Evolutionary conservation across 306 rosid species (phyloP).

Genomic region (Lathyrus tuberosus): DNA sequence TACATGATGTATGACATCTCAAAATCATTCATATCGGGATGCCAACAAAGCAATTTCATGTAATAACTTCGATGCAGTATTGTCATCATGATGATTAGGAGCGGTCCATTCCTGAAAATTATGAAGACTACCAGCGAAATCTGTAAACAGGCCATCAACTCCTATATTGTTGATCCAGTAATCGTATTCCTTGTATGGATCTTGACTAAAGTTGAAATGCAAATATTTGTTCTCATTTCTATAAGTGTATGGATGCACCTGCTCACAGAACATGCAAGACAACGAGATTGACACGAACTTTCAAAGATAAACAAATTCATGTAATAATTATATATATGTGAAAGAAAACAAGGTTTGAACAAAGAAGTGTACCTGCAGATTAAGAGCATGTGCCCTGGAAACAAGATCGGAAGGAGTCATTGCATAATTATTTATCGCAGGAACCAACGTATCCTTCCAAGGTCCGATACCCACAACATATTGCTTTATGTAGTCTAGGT

Average conservation of each 20-base stretch:
- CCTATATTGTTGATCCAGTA: slow-evolving; percentile 81
- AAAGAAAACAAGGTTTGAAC: slow-evolving; percentile 26
- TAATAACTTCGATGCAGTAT: slow-evolving; percentile 54
- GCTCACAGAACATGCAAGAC: slow-evolving; percentile 26
- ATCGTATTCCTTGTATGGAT: slow-evolving; percentile 69
- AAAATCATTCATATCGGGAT: slow-evolving; percentile 34
- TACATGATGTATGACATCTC: background rate
- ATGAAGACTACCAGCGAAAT: slow-evolving; percentile 88
- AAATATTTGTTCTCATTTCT: slow-evolving; percentile 66
- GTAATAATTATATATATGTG: background rate
- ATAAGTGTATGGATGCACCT: slow-evolving; percentile 95
- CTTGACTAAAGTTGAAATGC: slow-evolving; percentile 74
- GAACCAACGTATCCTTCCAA: slow-evolving; percentile 87
- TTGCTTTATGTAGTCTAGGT: slow-evolving; percentile 66
- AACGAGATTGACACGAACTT: slow-evolving; percentile 5
- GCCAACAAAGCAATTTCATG: slow-evolving; percentile 62
- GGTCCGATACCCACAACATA: slow-evolving; percentile 94
- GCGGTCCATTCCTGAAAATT: slow-evolving; percentile 68
- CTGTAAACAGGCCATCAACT: slow-evolving; percentile 89
- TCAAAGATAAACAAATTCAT: background rate
- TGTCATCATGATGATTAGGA: slow-evolving; percentile 18
- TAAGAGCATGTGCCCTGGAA: slow-evolving; percentile 74
- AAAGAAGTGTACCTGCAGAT: slow-evolving; percentile 69
- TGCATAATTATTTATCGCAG: slow-evolving; percentile 58
- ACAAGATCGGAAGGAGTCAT: slow-evolving; percentile 71